phyloP scores from a whole-genome alignment of 306 rosid genomes.

The Cucumis melo region DNA sequence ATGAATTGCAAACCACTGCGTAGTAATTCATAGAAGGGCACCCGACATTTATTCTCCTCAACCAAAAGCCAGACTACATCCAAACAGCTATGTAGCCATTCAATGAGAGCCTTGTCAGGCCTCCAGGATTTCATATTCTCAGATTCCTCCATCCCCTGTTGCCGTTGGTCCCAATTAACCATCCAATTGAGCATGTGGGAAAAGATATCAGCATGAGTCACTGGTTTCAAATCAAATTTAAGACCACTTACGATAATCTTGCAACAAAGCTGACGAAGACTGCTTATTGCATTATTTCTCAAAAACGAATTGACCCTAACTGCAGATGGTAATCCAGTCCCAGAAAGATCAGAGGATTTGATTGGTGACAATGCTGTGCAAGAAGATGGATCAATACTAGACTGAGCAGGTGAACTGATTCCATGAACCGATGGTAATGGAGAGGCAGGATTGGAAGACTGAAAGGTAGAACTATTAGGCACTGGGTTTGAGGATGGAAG shows the following conservation, averaged over 20 bases:
- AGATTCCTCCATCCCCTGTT: constrained; percentile 53
- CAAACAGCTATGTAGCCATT: constrained; percentile 95
- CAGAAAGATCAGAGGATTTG: constrained; percentile 63
- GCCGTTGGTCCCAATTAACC: constrained; percentile 93
- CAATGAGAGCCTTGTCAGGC: constrained; percentile 72
- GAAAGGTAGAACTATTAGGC: constrained; percentile 53
- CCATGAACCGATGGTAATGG: constrained; percentile 71
- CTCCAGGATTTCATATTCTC: constrained; percentile 50
- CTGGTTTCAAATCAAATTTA: constrained; percentile 62
- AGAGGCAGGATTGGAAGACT: constrained; percentile 84
- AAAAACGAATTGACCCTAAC: constrained; percentile 39
- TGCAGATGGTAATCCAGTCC: constrained; percentile 39
- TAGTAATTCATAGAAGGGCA: constrained; percentile 88
- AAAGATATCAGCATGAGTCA: constrained; percentile 65
- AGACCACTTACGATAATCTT: constrained; percentile 85
- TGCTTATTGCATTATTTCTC: constrained; percentile 68
- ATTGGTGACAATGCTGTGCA: constrained; percentile 58
- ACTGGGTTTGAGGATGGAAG: constrained; percentile 44
- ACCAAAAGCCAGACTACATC: constrained; percentile 98
- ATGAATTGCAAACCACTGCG: constrained; percentile 88
- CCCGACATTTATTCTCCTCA: constrained; percentile 82
- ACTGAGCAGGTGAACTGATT: constrained; percentile 79
- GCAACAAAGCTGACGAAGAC: constrained; percentile 97
- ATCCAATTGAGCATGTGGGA: constrained; percentile 90
- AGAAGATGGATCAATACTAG: constrained; percentile 49